Evolutionary conservation across 2,329 filamentous ascomycete genomes (phyloP), one percentile per base, ranked within the genome.

Genomic region (Hypoxylon sp.): DNA sequence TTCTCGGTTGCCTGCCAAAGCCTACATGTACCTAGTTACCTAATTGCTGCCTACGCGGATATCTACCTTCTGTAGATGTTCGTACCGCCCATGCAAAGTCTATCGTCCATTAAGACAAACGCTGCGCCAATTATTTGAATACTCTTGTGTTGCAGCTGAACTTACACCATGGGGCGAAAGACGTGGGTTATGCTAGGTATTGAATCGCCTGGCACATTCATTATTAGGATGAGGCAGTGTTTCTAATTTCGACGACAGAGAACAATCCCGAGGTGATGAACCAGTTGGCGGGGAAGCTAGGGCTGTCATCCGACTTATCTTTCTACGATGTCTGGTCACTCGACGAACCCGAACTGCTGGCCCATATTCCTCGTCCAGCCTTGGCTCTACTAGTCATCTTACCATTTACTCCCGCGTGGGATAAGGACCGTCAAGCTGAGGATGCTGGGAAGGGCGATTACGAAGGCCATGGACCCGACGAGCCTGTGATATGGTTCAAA

Each of bases 311-410:
- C 25, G 82, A 85, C 38, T 84, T 97, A 14, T 84, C 86, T 72
- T 97, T 96, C 84, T 88, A 93, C 80, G 93, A 97, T 78, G 91
- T 97, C 78, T 95, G 89, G 83, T 91, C 89, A 72, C 88, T 97
- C 75, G 90, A 93, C 77, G 92, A 96, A 48, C 87, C 91, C 0
- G 87, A 90, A 25, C 86, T 95, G n/a, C 85, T 96, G 68, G 86
- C 87, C 60, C 89, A 94, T 78, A 87, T 94, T 6, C 93, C 93
- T 0, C 90, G 93, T 10, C 93, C 93, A 11, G 90, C 88, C 3
- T 83, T 92, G 71, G 93, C 93, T 14, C 87, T 96, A 34, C 87
- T 97, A 59, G 89, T 95, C 78, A 93, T 96, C 77, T 92, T 93
- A 72, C 93, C 93, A 14, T 83, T 91, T 62, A 90, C 86, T 7